A percentile compares a stretch with the other conserved stretches of the same genome.
phyloP scores from a whole-genome alignment of 2,329 filamentous ascomycete genomes.

The Cordyceps pruinosa region DNA sequence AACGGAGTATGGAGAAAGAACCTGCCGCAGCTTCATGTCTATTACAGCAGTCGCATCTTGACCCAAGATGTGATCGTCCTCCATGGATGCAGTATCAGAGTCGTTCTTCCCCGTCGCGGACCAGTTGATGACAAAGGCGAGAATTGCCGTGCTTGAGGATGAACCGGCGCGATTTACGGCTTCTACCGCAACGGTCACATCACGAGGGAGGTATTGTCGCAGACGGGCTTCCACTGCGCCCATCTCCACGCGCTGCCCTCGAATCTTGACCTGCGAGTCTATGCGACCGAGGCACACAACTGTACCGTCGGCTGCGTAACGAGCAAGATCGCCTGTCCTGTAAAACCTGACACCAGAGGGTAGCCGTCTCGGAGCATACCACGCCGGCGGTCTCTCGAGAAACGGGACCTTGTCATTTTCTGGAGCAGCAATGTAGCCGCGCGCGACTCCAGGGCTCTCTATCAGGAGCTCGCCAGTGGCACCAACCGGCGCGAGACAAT shows the following conservation, averaged over 20 bases:
- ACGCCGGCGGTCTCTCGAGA: not conserved
- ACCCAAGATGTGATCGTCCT: not conserved
- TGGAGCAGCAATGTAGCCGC: conserved; percentile 15
- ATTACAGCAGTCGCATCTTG: not conserved
- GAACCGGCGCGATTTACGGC: not conserved
- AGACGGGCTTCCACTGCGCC: conserved; percentile 18
- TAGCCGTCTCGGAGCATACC: not conserved
- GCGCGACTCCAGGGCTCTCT: conserved; percentile 16
- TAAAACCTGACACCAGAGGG: conserved; percentile 24
- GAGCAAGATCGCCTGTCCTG: conserved; percentile 43
- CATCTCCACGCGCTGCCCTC: conserved; percentile 51
- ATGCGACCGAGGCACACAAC: conserved; percentile 44
- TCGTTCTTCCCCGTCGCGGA: not conserved
- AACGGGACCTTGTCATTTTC: not conserved
- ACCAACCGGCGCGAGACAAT: conserved; percentile 14
- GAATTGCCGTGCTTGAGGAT: not conserved
- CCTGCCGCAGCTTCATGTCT: not conserved
- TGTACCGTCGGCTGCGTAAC: conserved; percentile 33
- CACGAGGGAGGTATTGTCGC: not conserved
- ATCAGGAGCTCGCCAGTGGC: conserved; percentile 17
- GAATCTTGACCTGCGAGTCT: conserved; percentile 53
- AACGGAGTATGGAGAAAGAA: conserved; percentile 3
- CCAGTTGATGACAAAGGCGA: not conserved
- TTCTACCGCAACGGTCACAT: not conserved
- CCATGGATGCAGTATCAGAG: no score